Percentiles rank a stretch among this genome's conserved stretches.
phyloP scores from a whole-genome alignment of 495 filamentous ascomycete genomes.

The Penicillium samsonianum region DNA sequence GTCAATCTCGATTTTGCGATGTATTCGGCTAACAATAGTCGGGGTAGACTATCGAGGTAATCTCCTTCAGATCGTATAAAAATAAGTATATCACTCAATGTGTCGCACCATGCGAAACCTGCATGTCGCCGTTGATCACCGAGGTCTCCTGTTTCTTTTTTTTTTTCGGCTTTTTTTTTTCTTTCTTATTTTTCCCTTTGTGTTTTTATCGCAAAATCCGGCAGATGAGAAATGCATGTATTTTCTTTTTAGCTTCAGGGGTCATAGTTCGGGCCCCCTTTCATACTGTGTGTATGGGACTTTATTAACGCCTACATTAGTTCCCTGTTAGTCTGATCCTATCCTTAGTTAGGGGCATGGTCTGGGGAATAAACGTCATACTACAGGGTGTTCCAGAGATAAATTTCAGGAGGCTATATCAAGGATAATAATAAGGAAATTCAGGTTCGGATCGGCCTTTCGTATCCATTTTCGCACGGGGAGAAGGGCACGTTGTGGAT shows the following conservation, averaged over 20 bases:
- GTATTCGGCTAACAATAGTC: conserved; percentile 24
- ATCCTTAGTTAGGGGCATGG: conserved; percentile 15
- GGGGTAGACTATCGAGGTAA: conserved; percentile 29
- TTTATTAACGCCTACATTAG: background rate
- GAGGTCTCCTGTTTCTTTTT: background rate
- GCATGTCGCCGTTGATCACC: conserved; percentile 19
- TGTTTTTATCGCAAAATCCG: background rate
- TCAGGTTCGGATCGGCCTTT: conserved; percentile 41
- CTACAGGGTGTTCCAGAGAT: background rate
- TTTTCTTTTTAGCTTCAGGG: conserved; percentile 7
- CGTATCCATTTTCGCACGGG: conserved; percentile 39
- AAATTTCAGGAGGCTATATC: conserved; percentile 1
- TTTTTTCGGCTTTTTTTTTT: background rate
- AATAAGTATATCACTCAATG: conserved; percentile 6
- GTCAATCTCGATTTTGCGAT: conserved; percentile 9
- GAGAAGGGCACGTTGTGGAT: conserved; percentile 42
- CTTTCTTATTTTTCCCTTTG: background rate
- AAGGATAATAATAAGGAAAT: conserved; percentile 5
- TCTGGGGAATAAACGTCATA: background rate
- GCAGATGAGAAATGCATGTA: background rate
- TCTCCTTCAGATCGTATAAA: conserved; percentile 6
- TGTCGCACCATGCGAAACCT: conserved; percentile 30
- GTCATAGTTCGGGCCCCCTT: conserved; percentile 12
- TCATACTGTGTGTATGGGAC: conserved; percentile 11
- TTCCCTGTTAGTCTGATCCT: conserved; percentile 12